Conservation (phyloP, 805 yeast genomes). For the Candida corydali region DNA sequence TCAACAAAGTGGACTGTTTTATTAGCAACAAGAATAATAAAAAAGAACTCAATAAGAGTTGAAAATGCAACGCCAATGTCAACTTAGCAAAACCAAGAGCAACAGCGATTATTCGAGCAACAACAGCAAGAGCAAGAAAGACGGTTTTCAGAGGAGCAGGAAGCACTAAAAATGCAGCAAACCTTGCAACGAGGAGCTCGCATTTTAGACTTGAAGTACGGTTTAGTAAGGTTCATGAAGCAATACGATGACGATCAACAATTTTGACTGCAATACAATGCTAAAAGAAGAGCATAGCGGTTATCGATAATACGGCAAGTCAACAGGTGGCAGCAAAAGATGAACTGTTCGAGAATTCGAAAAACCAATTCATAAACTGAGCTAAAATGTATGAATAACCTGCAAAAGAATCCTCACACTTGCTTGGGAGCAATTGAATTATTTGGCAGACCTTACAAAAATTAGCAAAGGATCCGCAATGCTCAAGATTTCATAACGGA, state of each 20-base stretch:
- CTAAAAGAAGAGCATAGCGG: constrained; percentile 69
- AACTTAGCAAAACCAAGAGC: constrained; percentile 63
- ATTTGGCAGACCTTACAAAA: constrained; percentile 73
- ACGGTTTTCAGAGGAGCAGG: constrained; percentile 67
- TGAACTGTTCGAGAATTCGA: constrained; percentile 60
- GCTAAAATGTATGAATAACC: constrained; percentile 81
- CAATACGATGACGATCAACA: constrained; percentile 85
- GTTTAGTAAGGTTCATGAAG: constrained; percentile 64
- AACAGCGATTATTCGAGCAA: constrained; percentile 69
- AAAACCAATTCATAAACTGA: constrained; percentile 77
- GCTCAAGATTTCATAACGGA: constrained; percentile 88
- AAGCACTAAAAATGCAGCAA: constrained; percentile 59
- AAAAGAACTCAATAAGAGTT: constrained; percentile 56
- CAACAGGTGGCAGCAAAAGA: constrained; percentile 75
- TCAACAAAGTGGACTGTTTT: constrained; percentile 54
- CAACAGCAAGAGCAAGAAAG: constrained; percentile 69
- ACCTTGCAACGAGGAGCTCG: constrained; percentile 74
- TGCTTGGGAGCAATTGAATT: constrained; percentile 82
- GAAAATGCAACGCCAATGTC: constrained; percentile 60
- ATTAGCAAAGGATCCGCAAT: constrained; percentile 80
- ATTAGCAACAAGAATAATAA: constrained; percentile 58
- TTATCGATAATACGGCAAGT: constrained; percentile 58
- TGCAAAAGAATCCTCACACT: constrained; percentile 84
- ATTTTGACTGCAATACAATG: constrained; percentile 81
- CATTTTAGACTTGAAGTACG: constrained; percentile 78